Conservation (phyloP, 169 alveolate species). For the Condylostoma magnum region DNA sequence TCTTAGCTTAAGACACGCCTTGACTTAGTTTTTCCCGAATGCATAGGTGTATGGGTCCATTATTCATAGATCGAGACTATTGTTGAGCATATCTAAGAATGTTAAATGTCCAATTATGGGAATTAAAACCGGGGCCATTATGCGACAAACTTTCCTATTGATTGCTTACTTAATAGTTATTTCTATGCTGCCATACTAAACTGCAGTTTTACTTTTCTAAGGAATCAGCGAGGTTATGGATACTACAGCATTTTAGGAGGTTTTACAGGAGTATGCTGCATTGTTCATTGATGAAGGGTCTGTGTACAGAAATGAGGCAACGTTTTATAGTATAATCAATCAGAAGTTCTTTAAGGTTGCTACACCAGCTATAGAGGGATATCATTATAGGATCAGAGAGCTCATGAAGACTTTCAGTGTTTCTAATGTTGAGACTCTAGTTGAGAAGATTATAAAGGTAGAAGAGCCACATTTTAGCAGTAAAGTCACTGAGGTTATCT, state of each 20-base stretch:
- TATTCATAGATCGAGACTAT: background rate
- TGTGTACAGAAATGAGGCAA: background rate
- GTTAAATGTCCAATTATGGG: slow-evolving; percentile 20
- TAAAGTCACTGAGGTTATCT: slow-evolving; percentile 24
- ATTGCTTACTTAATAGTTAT: slow-evolving; percentile 8
- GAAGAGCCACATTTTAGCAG: slow-evolving; percentile 28
- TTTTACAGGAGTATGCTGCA: background rate
- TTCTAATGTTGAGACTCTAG: background rate
- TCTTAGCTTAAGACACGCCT: background rate
- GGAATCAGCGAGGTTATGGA: background rate
- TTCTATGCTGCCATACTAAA: background rate
- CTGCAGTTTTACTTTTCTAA: background rate
- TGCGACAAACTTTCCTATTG: background rate
- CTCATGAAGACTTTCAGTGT: slow-evolving; percentile 30
- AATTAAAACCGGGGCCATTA: slow-evolving; percentile 11
- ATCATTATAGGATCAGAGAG: slow-evolving; percentile 11
- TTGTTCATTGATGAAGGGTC: background rate
- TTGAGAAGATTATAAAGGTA: slow-evolving; percentile 7
- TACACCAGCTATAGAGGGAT: slow-evolving; percentile 33
- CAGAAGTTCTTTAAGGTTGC: slow-evolving; percentile 6
- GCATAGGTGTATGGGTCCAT: background rate
- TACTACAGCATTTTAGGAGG: slow-evolving; percentile 1
- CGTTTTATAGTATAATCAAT: background rate
- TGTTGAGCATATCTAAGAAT: background rate
- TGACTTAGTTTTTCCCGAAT: background rate